Percentiles rank a stretch among this genome's conserved stretches.
Evolutionary conservation across 768 basidiomycete species (phyloP).

Genomic region (Phanerodontia chrysosporium): DNA sequence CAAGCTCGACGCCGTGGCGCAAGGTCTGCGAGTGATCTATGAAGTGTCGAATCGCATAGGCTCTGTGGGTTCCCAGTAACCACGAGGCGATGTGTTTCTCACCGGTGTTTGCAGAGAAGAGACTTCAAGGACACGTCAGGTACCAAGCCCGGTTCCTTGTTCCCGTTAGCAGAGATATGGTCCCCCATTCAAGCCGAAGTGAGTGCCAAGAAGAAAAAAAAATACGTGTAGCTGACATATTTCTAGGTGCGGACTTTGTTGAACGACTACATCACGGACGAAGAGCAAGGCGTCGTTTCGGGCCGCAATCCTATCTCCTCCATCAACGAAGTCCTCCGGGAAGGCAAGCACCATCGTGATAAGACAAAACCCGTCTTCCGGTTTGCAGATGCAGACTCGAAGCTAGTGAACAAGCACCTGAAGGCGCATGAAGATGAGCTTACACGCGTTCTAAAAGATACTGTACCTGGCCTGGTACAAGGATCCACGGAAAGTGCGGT

Average conservation of each 20-base stretch:
- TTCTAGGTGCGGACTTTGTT: slow-evolving; percentile 76
- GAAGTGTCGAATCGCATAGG: slow-evolving; percentile 91
- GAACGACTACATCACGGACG: slow-evolving; percentile 89
- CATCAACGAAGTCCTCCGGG: slow-evolving; percentile 89
- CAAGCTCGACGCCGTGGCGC: slow-evolving; percentile 89
- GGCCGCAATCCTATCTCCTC: slow-evolving; percentile 87
- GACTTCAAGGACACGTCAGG: slow-evolving; percentile 88
- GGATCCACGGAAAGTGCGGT: slow-evolving; percentile 58
- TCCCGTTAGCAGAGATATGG: slow-evolving; percentile 87
- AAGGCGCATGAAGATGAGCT: slow-evolving; percentile 82
- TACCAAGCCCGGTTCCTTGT: slow-evolving; percentile 68
- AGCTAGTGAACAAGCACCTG: slow-evolving; percentile 61
- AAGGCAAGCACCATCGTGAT: slow-evolving; percentile 76
- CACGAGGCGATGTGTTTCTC: no score
- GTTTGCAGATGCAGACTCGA: slow-evolving; percentile 85
- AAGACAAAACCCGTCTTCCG: slow-evolving; percentile 85
- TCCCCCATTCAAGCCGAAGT: slow-evolving; percentile 87
- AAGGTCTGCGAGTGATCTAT: slow-evolving; percentile 84
- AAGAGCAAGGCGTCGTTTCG: slow-evolving; percentile 72
- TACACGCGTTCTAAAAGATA: slow-evolving; percentile 76
- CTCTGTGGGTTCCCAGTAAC: slow-evolving; percentile 80
- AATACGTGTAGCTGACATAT: no score
- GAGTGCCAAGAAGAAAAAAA: no score
- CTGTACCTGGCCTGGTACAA: slow-evolving; percentile 90
- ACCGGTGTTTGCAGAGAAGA: slow-evolving; percentile 76